Evolutionary conservation across 371 early-diverging fungal genomes (phyloP), one percentile per base, ranked within the genome.

Genomic region (Mucor lusitanicus): DNA sequence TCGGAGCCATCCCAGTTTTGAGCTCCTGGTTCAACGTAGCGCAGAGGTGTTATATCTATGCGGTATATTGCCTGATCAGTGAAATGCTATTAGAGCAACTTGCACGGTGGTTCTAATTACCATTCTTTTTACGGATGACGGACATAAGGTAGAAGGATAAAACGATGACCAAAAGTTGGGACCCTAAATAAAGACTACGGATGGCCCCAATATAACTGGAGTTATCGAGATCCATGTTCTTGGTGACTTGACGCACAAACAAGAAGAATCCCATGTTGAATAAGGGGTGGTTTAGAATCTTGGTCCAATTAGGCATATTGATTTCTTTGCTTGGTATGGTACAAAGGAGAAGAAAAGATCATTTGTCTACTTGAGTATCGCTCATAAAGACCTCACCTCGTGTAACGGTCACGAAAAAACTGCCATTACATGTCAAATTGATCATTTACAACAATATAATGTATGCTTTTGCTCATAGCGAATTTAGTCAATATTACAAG

Each of bases 21-120:
- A 37, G 68, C 59, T 13, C 73, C 68, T 56, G 82, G 77, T 25
- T 82, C 76, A n/a, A 82, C 79, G 44, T 79, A 82, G 35, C 74
- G 75, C 25, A 82, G 39, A 9, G 62, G 44, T n/a, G 82, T 82
- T 59, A 70, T 69, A 61, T 82, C 82, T 82, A 56, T 56, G 7
- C 50, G 23, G 19, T 7, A 7, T 15, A 30, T 54, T 13, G 12
- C n/a, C 6, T 2, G n/a, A 9, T 56, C 7, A 56, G 2, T 56
- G n/a, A 32, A 13, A 3, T 56, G 19, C 11, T 11, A 56, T 30
- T 0, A 6, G 13, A 9, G 3, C 0, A 13, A 13, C 27, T 19
- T 27, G 35, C 12, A n/a, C n/a, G 13, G 2, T 12, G 2, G 39
- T 13, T 6, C 6, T 40, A n/a, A 37, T 61, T 79, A 79, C 81